Conservation (phyloP, 2,329 filamentous ascomycete genomes). For the Colletotrichum chrysophilum region DNA sequence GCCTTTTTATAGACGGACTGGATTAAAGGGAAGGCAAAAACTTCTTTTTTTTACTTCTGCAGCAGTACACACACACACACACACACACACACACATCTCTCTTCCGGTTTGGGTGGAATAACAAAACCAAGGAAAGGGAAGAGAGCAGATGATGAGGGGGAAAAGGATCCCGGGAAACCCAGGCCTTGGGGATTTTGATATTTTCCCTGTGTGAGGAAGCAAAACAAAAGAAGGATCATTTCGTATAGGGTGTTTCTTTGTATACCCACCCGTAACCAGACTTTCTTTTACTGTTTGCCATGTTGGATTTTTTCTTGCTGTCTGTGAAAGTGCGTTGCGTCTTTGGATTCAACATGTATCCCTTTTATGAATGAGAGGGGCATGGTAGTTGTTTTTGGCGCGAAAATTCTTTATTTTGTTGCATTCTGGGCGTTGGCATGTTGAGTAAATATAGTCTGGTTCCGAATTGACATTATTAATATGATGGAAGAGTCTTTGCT, state of each 20-base stretch:
- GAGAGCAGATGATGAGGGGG: not conserved
- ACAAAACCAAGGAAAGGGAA: not conserved
- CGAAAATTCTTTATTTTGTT: not conserved
- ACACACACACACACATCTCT: not conserved
- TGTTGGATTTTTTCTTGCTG: not conserved
- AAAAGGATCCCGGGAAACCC: not conserved
- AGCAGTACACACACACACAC: not conserved
- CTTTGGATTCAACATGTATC: not conserved
- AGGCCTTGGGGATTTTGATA: not conserved
- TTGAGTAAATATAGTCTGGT: constrained; percentile 12
- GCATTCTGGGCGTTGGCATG: constrained; percentile 22
- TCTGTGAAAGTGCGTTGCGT: not conserved
- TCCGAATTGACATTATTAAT: not conserved
- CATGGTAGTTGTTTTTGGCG: not conserved
- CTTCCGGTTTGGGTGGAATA: not conserved
- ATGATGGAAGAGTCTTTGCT: too few relatives aligned
- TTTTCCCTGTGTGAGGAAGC: not conserved
- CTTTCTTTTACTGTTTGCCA: constrained; percentile 18
- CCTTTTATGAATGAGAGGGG: not conserved
- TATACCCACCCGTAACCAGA: constrained; percentile 20
- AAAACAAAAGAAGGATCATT: not conserved
- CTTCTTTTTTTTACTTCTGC: not conserved
- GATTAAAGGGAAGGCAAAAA: not conserved
- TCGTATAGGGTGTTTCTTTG: constrained; percentile 6
- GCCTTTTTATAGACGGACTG: constrained; percentile 19